Evolutionary conservation across 768 basidiomycete species (phyloP).

Genomic region (Suillus spraguei): DNA sequence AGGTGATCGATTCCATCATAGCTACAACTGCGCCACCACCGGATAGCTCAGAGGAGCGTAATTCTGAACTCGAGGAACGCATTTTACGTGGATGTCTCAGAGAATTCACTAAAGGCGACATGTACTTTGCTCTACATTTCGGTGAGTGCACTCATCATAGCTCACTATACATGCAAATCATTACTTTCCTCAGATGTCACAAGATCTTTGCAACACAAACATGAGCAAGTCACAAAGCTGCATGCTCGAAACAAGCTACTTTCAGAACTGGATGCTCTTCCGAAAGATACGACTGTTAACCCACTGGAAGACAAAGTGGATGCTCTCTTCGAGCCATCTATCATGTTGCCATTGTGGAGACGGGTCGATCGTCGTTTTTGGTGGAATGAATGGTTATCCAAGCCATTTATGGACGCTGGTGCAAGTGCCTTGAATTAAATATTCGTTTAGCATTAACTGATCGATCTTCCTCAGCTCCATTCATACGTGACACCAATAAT

Average conservation of each 20-base stretch:
- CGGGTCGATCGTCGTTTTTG: constrained; percentile 89
- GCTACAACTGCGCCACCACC: constrained; percentile 66
- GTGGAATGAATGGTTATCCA: constrained; percentile 93
- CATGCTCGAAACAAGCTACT: constrained; percentile 62
- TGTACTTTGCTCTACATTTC: constrained; percentile 89
- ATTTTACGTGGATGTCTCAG: constrained; percentile 78
- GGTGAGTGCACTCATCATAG: constrained; percentile 46
- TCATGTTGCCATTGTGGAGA: constrained; percentile 87
- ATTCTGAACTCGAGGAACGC: constrained; percentile 80
- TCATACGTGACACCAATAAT: constrained; percentile 88
- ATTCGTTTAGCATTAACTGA: neutral
- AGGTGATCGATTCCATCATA: constrained; percentile 59
- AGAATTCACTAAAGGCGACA: constrained; percentile 80
- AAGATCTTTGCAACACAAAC: constrained; percentile 81
- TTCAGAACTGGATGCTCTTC: constrained; percentile 55
- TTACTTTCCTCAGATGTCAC: constrained; percentile 61
- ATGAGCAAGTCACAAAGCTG: constrained; percentile 59
- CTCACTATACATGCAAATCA: constrained; percentile 4
- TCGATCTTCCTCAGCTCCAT: constrained; percentile 57
- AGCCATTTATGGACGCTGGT: constrained; percentile 85
- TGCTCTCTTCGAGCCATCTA: constrained; percentile 68
- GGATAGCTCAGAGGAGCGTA: constrained; percentile 61
- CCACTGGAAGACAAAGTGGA: constrained; percentile 44
- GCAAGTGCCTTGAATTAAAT: constrained; percentile 43
- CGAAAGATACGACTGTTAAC: constrained; percentile 35